Percentiles rank a stretch among this genome's conserved stretches.
Conservation (phyloP, 2,329 filamentous ascomycete genomes). For the Hypoxylon sp. region DNA sequence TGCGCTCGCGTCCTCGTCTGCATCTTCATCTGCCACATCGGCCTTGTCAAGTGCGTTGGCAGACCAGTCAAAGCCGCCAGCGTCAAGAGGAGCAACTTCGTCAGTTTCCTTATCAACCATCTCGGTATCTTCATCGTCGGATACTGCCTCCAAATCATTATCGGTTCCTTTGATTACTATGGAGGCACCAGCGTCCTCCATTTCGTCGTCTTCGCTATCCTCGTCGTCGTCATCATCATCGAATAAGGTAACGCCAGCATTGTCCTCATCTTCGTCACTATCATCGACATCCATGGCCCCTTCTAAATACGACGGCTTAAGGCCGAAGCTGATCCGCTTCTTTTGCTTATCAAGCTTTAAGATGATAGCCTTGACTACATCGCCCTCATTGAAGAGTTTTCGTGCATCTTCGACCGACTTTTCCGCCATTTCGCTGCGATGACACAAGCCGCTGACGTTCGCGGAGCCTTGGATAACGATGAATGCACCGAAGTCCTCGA, state of each 20-base stretch:
- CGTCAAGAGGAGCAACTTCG: constrained; percentile 71
- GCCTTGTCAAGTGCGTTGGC: constrained; percentile 75
- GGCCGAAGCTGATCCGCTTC: constrained; percentile 86
- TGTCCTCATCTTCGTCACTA: constrained; percentile 58
- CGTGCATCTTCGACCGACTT: constrained; percentile 85
- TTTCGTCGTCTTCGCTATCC: constrained; percentile 64
- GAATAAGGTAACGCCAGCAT: constrained; percentile 61
- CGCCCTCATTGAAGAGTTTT: constrained; percentile 90
- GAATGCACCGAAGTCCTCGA: constrained; percentile 96
- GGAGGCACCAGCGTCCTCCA: constrained; percentile 62
- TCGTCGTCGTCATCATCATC: constrained; percentile 63
- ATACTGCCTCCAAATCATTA: constrained; percentile 57
- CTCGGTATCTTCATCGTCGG: constrained; percentile 61
- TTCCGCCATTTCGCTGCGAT: constrained; percentile 92
- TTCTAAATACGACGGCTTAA: constrained; percentile 93
- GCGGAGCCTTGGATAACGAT: constrained; percentile 88
- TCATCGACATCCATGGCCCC: constrained; percentile 66
- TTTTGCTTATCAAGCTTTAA: constrained; percentile 82
- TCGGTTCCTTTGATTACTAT: constrained; percentile 64
- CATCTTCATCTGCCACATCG: constrained; percentile 66
- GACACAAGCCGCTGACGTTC: constrained; percentile 93
- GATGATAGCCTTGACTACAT: constrained; percentile 92
- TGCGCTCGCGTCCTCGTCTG: constrained; percentile 57
- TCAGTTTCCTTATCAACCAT: constrained; percentile 59
- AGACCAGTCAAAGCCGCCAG: constrained; percentile 90